Base-by-base conservation (phyloP, 2,329 filamentous ascomycete species). In the Hypoxylon sp. region DNA sequence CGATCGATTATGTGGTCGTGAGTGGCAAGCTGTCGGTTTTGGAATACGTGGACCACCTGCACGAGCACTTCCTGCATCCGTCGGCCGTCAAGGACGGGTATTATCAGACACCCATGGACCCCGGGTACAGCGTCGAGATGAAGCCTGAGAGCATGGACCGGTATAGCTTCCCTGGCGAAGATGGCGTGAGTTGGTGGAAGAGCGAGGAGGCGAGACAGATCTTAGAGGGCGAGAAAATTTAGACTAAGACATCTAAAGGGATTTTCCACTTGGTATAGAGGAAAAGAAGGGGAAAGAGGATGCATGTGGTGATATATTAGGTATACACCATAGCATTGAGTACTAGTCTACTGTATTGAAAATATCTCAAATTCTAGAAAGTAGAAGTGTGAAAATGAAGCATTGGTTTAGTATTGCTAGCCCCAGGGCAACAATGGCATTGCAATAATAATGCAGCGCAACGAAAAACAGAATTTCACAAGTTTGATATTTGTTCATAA, bases 81-180 rank as follows among this genome's bases (percentile, higher is more conserved):
- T 87, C 89, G 1, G 86, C 90, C 62, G 93, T 97, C 75, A 89
- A 90, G 81, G 90, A 94, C 72, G 94, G 94, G 3, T 96, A 93
- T 80, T 97, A 97, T 82, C 91, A 92, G 72, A 97, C 94, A 0
- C 94, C 94, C 0, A 90, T 83, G 69, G 90, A 93, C 77, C 86
- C 94, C 0, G 94, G 94, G 0, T 97, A 97, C 80, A 94, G 92
- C 76, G 94, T 97, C 2, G 93, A 97, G 87, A 97, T 97, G 93
- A 95, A 93, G 87, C 81, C 89, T 2, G 92, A 90, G 72, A 96
- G 92, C 79, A 96, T 97, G 93, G 92, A 94, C 70, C 81, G 80
- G 73, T 97, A 86, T 77, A 86, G 87, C 53, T 97, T 89, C 79
- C 94, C 93, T 1, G 93, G 93, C 6, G 87, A 90, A 75, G 85